Conservation (phyloP, 176 grass and related monocot genomes). For the Zea luxurians region DNA sequence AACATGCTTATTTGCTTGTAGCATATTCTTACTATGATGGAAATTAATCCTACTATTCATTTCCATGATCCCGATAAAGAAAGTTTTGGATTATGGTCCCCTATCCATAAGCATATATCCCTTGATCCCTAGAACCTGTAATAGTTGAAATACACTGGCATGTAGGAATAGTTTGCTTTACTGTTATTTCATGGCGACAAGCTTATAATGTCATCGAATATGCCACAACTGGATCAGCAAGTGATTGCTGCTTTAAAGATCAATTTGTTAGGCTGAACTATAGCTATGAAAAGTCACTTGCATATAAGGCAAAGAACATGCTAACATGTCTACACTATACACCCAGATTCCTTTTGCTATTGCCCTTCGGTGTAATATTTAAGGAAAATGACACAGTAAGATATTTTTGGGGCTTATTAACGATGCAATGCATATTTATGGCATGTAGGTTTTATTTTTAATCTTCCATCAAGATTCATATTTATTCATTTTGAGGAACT, state of each 20-base stretch:
- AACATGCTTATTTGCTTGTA: constrained; percentile 25
- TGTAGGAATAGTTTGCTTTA: constrained; percentile 5
- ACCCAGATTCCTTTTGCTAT: neutral
- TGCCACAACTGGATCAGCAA: neutral
- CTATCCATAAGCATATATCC: neutral
- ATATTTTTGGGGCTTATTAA: neutral
- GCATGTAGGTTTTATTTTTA: constrained; percentile 1
- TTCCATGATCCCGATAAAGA: neutral
- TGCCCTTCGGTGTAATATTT: neutral
- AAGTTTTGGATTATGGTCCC: neutral
- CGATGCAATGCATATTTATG: neutral
- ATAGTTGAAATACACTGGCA: neutral
- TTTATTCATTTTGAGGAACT: constrained; percentile 15
- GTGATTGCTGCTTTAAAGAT: constrained; percentile 12
- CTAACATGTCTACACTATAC: neutral
- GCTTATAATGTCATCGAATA: neutral
- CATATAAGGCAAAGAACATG: neutral
- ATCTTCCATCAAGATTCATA: neutral
- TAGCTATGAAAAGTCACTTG: constrained; percentile 9
- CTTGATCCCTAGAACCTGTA: neutral
- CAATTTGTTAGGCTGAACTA: constrained; percentile 16
- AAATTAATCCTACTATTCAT: neutral
- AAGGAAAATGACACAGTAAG: neutral
- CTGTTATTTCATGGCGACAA: neutral
- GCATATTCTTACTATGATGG: constrained; percentile 1